Evolutionary conservation across 2,329 filamentous ascomycete species (phyloP), one percentile per base, ranked within the genome.

Genomic region (Mariannaea sp.): DNA sequence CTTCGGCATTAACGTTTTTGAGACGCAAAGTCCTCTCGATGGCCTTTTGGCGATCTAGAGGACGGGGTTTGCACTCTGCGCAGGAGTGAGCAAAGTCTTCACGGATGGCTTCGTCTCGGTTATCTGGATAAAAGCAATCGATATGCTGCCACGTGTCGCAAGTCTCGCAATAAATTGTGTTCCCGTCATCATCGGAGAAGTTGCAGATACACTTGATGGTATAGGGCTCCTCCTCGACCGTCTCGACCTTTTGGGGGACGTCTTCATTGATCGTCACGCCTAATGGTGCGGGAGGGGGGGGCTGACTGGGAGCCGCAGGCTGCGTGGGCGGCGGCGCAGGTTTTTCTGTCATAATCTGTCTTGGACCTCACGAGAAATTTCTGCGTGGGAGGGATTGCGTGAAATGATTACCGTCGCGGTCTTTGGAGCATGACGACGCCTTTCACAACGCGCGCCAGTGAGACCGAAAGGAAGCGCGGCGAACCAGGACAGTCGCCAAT

Each of bases 61-160:
- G 75, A 58, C 92, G 83, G 14, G 92, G 92, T 56, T 88, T 85
- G 77, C 94, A 99, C 65, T 96, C 91, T 66, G 86, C 85, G 76
- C 94, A 99, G 50, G 87, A 90, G 76, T 99, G 93, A 51, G 89
- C 80, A 66, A 87, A 89, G 65, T 85, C 81, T 54, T 84, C 80
- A 78, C 87, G 73, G 71, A 92, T 75, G 75, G 89, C 81, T 79
- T 89, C 80, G 71, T 86, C 82, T 69, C 84, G 82, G 65, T 90
- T 89, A 59, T 83, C 73, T 17, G 84, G 84, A 71, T 97, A 97
- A 75, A 96, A 97, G 75, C 94, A 99, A 70, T 92, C 87, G 66
- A 96, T 96, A 74, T 99, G 94, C 75, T 99, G 94, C 94, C 94
- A 99, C 43, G 92, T 94, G 71, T 96, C 90, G 80, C 94, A 99